Conservation (phyloP, 2,329 filamentous ascomycete genomes). For the Xylaria sp. region DNA sequence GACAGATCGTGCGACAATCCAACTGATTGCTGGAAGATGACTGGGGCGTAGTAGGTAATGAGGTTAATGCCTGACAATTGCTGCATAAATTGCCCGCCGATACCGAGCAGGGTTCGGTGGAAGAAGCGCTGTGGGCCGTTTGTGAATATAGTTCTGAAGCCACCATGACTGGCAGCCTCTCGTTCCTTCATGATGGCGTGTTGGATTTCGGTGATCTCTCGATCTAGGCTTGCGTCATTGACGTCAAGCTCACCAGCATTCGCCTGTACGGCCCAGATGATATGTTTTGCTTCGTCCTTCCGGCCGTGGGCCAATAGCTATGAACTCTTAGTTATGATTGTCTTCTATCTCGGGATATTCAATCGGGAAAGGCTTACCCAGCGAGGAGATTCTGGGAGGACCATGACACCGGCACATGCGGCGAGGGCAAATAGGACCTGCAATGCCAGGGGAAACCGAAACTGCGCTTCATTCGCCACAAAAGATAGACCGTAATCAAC, state of each 20-base stretch:
- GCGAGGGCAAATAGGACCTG: conserved; percentile 51
- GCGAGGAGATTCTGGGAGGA: conserved; percentile 45
- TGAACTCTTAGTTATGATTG: neutral
- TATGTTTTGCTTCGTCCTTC: conserved; percentile 38
- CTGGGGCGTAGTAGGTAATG: conserved; percentile 22
- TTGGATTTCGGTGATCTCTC: neutral
- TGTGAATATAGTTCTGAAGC: conserved; percentile 44
- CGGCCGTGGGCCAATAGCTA: conserved; percentile 34
- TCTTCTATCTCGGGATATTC: neutral
- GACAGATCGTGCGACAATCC: conserved; percentile 3
- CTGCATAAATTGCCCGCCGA: conserved; percentile 34
- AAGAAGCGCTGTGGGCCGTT: conserved; percentile 42
- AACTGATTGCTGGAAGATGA: conserved; percentile 5
- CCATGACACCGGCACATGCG: conserved; percentile 38
- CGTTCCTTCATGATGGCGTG: conserved; percentile 7
- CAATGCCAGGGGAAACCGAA: conserved; percentile 53
- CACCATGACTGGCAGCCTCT: neutral
- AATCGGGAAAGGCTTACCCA: conserved; percentile 23
- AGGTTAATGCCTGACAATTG: conserved; percentile 33
- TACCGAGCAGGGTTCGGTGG: conserved; percentile 16
- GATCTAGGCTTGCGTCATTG: neutral
- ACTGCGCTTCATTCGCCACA: conserved; percentile 44
- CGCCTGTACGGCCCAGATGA: conserved; percentile 35
- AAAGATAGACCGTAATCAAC: conserved; percentile 49
- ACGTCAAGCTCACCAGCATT: neutral